phyloP scores from a whole-genome alignment of 371 early-diverging fungal genomes.

The Mortierella sp. region DNA sequence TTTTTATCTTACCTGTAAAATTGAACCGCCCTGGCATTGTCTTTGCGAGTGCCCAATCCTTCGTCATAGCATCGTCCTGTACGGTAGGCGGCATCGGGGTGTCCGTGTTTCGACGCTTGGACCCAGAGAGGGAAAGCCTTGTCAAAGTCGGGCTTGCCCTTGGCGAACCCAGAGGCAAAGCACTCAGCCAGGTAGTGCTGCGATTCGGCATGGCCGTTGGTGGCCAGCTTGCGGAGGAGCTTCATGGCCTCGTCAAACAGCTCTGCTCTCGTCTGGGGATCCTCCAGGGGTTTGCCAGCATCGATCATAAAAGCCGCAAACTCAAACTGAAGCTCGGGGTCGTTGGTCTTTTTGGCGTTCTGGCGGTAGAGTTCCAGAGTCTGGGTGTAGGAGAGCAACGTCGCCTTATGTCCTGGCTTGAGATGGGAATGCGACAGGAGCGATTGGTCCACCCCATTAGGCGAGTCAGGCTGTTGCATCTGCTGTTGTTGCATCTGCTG shows the following conservation, averaged over 20 bases:
- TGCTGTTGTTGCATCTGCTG: slow-evolving; percentile 14
- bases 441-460: slow-evolving; percentile 56
- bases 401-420: slow-evolving; percentile 76
- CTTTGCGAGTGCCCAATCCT: slow-evolving; percentile 73
- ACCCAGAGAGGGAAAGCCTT: slow-evolving; percentile 80
- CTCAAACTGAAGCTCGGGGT: slow-evolving; percentile 85
- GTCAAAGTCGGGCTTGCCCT: slow-evolving; percentile 78
- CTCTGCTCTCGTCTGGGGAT: slow-evolving; percentile 67
- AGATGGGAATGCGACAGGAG: slow-evolving; percentile 76
- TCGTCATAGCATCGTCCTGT: slow-evolving; percentile 62
- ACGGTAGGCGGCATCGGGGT: slow-evolving; percentile 84
- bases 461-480: slow-evolving; percentile 33
- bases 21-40: slow-evolving; percentile 73
- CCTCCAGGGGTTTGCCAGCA: slow-evolving; percentile 71
- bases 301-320: slow-evolving; percentile 87
- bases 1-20: slow-evolving; percentile 71
- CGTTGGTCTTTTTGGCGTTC: slow-evolving; percentile 87
- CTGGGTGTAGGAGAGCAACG: slow-evolving; percentile 77
- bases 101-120: slow-evolving; percentile 80
- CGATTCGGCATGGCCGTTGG: slow-evolving; percentile 75
- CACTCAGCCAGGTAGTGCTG: slow-evolving; percentile 78
- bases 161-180: slow-evolving; percentile 73
- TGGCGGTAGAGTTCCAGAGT: slow-evolving; percentile 85
- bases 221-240: slow-evolving; percentile 71
- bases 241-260: slow-evolving; percentile 76